Evolutionary conservation across 2,329 filamentous ascomycete species (phyloP).

Genomic region (Fusarium redolens): DNA sequence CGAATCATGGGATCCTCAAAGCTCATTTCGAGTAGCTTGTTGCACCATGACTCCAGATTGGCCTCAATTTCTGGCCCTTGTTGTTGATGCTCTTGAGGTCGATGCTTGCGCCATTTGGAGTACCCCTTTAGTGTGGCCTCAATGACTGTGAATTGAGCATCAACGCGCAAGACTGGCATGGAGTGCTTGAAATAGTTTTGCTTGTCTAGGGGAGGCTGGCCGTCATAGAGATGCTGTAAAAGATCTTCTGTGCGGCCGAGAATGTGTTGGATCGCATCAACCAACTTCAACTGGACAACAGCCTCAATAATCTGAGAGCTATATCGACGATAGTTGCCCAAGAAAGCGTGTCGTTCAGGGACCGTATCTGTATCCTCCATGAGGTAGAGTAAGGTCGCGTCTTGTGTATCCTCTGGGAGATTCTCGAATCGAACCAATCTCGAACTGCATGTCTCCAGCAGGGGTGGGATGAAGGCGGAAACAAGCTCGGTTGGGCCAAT

Average conservation of each 20-base stretch:
- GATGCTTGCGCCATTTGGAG: constrained; percentile 74
- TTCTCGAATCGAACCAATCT: constrained; percentile 89
- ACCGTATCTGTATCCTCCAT: constrained; percentile 95
- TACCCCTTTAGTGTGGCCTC: constrained; percentile 91
- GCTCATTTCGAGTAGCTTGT: constrained; percentile 74
- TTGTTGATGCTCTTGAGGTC: constrained; percentile 54
- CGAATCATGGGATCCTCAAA: constrained; percentile 88
- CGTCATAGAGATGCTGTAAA: constrained; percentile 80
- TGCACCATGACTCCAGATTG: constrained; percentile 78
- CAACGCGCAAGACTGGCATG: constrained; percentile 79
- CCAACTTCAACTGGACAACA: constrained; percentile 83
- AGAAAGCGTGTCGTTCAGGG: constrained; percentile 92
- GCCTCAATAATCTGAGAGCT: constrained; percentile 88
- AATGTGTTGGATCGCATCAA: constrained; percentile 89
- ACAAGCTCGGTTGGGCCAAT: constrained; percentile 73
- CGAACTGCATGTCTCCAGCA: constrained; percentile 85
- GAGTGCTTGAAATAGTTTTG: constrained; percentile 75
- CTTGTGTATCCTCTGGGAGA: constrained; percentile 82
- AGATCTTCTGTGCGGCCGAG: constrained; percentile 81
- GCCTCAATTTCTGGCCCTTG: constrained; percentile 69
- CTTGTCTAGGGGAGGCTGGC: constrained; percentile 72
- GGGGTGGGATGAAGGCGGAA: constrained; percentile 73
- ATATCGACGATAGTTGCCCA: constrained; percentile 94
- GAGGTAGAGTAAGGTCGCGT: constrained; percentile 83
- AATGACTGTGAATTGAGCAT: constrained; percentile 90